Base-by-base conservation (phyloP, 202 grass and related monocot genomes). In the Panicum hallii region DNA sequence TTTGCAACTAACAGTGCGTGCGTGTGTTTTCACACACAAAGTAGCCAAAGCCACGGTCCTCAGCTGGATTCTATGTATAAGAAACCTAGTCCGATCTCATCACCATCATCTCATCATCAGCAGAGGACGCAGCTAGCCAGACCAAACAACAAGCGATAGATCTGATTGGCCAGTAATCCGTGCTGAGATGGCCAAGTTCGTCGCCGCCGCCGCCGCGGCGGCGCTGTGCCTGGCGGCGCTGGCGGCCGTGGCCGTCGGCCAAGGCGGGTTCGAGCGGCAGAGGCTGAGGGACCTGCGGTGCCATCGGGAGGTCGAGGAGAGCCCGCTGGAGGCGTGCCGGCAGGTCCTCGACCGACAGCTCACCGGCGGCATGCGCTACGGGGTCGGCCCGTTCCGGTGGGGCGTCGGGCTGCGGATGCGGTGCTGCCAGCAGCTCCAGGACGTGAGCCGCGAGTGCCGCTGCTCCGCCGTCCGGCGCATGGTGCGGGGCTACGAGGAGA, bases 351-450 rank as follows among this genome's bases (percentile, higher is more conserved):
- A 84, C 20, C 83, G 74, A n/a, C 77, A 54, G 42, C 76, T 83
- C 0, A 70, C 83, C 63, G 80, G 34, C 0, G 22, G 75, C 54
- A 40, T 45, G 52, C 23, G 66, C 78, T 69, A 50, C 23, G 74
- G 62, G 3, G 3, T 61, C 41, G 30, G 10, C 64, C 47, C 78
- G 46, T 65, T 78, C 73, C 65, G 5, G 67, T 58, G 43, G 67
- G 41, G 7, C 79, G 8, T 23, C 9, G 85, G 80, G 13, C 19
- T 87, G 40, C 66, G 86, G 66, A 66, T 78, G 36, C 81, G 43
- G 45, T 91, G 89, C 87, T 91, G 92, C 89, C 83, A 60, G 75
- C 86, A 91, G 80, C 75, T 94, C 40, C 41, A 70, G 82, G 72
- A 80, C 20, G 50, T 94, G 66, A 87, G 89, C 83, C 70, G 8